Evolutionary conservation across 2,329 filamentous ascomycete genomes (phyloP).

Genomic region (Dissoconium aciculare): DNA sequence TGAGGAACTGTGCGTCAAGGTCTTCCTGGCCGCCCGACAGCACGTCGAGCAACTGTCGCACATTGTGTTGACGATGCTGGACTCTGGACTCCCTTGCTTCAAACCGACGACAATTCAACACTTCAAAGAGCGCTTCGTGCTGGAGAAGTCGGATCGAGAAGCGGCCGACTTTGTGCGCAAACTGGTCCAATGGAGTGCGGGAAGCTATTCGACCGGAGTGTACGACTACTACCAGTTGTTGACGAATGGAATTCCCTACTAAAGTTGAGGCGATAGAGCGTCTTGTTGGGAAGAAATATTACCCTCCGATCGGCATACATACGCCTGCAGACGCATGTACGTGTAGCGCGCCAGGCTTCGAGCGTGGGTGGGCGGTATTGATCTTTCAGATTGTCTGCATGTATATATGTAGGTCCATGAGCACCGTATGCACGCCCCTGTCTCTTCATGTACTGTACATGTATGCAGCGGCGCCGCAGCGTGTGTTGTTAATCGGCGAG

Average conservation of each 20-base stretch:
- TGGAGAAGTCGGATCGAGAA: constrained; percentile 82
- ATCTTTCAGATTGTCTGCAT: no score
- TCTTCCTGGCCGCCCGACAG: constrained; percentile 75
- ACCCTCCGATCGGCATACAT: no score
- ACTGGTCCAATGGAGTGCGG: constrained; percentile 76
- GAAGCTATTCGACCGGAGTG: constrained; percentile 78
- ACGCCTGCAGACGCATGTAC: no score
- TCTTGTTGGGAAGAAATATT: no score
- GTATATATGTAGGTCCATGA: no score
- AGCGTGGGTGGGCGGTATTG: no score
- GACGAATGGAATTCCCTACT: constrained; percentile 96
- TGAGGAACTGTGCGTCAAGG: constrained; percentile 89
- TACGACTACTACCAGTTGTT: constrained; percentile 97
- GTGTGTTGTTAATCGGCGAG: no score
- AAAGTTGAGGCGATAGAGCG: constrained; percentile 12
- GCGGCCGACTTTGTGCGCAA: constrained; percentile 89
- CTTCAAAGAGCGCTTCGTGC: constrained; percentile 81
- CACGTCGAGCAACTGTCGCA: constrained; percentile 81
- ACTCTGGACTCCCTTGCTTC: constrained; percentile 91
- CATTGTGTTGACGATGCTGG: constrained; percentile 88
- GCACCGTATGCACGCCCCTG: no score
- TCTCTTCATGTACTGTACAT: no score
- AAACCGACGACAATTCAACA: constrained; percentile 89
- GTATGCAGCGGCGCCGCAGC: no score
- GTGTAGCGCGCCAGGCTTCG: no score